phyloP scores from a whole-genome alignment of 164 flowering plant species.

The Tetracentron sinense region DNA sequence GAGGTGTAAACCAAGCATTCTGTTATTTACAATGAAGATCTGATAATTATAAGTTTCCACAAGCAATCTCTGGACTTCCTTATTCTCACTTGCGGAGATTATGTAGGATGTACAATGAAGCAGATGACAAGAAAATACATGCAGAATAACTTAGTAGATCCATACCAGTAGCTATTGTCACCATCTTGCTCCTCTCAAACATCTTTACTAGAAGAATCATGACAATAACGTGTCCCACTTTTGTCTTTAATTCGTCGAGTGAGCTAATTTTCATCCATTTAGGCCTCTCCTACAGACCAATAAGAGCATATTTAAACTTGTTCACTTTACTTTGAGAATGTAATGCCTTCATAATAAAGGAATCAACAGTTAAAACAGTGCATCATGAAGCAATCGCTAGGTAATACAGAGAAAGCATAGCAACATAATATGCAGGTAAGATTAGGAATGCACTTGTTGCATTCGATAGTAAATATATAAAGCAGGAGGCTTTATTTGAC shows the following conservation, averaged over 20 bases:
- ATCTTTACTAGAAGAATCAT: constrained; percentile 76
- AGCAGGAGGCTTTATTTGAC: no score
- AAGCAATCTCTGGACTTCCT: not conserved
- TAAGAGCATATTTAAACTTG: not conserved
- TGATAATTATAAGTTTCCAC: no score
- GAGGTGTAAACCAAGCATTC: no score
- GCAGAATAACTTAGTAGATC: constrained; percentile 83
- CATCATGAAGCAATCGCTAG: no score
- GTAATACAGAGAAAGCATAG: no score
- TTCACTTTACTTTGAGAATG: no score
- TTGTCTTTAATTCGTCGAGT: constrained; percentile 68
- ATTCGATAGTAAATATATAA: no score
- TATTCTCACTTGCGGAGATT: constrained; percentile 63
- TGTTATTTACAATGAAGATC: no score
- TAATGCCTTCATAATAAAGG: no score
- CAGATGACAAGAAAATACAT: constrained; percentile 89
- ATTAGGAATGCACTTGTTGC: no score
- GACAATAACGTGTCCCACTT: constrained; percentile 82
- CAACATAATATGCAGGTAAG: no score
- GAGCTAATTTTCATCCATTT: constrained; percentile 90
- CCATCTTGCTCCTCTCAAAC: constrained; percentile 85
- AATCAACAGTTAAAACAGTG: no score
- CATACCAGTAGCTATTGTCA: constrained; percentile 57
- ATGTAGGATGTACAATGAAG: constrained; percentile 87
- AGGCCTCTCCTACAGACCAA: constrained; percentile 69